Evolutionary conservation across 2,329 filamentous ascomycete genomes (phyloP).

Genomic region (Aspergillus piperis): DNA sequence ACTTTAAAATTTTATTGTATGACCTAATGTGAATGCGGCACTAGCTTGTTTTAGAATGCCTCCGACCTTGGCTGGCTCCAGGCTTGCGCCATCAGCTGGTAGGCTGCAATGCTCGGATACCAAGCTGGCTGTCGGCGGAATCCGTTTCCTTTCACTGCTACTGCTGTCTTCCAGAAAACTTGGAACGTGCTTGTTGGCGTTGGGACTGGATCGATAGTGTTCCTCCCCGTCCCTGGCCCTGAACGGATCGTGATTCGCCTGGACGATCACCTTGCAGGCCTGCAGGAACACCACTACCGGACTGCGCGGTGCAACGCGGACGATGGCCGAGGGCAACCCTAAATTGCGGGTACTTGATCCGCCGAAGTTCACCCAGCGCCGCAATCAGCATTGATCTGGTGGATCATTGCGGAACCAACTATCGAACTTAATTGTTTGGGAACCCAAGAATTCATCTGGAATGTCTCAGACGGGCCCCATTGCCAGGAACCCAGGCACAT

Average conservation of each 20-base stretch:
- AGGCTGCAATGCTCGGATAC: neutral
- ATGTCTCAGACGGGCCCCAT: neutral
- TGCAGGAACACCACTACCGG: neutral
- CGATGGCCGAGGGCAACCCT: conserved; percentile 3
- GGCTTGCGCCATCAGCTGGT: too few species aligned
- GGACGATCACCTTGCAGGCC: neutral
- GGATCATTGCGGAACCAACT: neutral
- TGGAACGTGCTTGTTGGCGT: neutral
- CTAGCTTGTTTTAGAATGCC: neutral
- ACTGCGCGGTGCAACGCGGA: neutral
- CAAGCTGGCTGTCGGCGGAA: neutral
- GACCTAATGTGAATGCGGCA: neutral
- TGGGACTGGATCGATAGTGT: neutral
- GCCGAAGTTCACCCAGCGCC: neutral
- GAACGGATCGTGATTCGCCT: neutral
- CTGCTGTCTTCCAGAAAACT: neutral
- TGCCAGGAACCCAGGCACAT: neutral
- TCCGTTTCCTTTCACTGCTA: neutral
- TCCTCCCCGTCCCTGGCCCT: neutral
- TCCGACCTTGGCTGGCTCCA: neutral
- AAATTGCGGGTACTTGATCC: neutral
- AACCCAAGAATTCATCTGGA: neutral
- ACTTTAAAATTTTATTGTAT: neutral
- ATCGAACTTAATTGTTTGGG: neutral
- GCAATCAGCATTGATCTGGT: neutral